Conservation (phyloP, 1,139 yeast species). For the Pichia sp. region DNA sequence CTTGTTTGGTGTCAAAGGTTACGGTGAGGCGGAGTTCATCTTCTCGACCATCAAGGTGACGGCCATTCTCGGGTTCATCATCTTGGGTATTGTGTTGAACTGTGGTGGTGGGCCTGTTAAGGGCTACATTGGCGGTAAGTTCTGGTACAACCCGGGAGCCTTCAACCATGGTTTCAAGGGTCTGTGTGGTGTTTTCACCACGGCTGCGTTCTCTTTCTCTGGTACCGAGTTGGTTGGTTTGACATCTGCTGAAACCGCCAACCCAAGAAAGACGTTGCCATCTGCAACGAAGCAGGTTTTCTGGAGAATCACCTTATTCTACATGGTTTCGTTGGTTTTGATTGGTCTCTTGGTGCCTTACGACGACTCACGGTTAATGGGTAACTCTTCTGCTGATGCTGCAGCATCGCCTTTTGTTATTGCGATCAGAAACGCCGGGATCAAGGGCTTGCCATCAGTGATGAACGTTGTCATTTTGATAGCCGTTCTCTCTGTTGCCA, state of each 20-base stretch:
- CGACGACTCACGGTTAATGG: slow-evolving; percentile 46
- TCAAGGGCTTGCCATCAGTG: slow-evolving; percentile 45
- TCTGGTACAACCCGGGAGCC: slow-evolving; percentile 58
- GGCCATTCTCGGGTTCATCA: slow-evolving; percentile 59
- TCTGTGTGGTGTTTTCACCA: slow-evolving; percentile 66
- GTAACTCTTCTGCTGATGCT: slow-evolving; percentile 37
- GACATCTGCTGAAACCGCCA: slow-evolving; percentile 73
- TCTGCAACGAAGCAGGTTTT: slow-evolving; percentile 63
- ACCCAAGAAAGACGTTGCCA: slow-evolving; percentile 63
- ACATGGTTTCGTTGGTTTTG: slow-evolving; percentile 49
- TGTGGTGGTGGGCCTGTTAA: slow-evolving; percentile 62
- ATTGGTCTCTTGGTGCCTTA: slow-evolving; percentile 53
- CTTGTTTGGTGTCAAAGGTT: slow-evolving; percentile 54
- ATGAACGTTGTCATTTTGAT: slow-evolving; percentile 64
- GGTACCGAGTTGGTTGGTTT: slow-evolving; percentile 76
- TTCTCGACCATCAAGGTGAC: slow-evolving; percentile 54
- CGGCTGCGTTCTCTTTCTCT: slow-evolving; percentile 80
- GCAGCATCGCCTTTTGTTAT: slow-evolving; percentile 48
- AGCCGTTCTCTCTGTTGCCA: slow-evolving; percentile 64
- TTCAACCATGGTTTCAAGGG: slow-evolving; percentile 65
- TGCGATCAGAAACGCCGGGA: slow-evolving; percentile 45
- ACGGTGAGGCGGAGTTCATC: slow-evolving; percentile 60
- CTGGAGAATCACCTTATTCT: slow-evolving; percentile 62
- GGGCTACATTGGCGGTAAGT: slow-evolving; percentile 52
- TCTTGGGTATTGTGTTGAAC: slow-evolving; percentile 58